Percentiles rank a stretch among this genome's conserved stretches.
Conservation (phyloP, 2,329 filamentous ascomycete genomes). For the Chlorencoelia australis region DNA sequence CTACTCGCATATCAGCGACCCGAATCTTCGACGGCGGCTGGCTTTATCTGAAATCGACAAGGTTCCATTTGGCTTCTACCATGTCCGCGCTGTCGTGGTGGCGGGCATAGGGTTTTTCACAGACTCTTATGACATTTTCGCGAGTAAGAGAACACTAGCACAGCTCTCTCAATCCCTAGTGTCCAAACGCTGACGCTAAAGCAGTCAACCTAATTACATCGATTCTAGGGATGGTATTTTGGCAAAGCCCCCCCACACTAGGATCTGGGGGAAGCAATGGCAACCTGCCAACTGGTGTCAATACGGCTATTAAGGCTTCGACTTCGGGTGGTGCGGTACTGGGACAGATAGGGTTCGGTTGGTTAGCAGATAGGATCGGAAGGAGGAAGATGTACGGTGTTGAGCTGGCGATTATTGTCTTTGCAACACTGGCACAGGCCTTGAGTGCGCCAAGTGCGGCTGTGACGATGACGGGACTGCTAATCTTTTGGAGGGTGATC, state of each 20-base stretch:
- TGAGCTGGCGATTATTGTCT: constrained; percentile 62
- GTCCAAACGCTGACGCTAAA: too few relatives aligned
- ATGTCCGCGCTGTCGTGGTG: constrained; percentile 63
- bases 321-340: constrained; percentile 71
- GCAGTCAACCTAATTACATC: constrained; percentile 59
- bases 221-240: constrained; percentile 69
- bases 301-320: constrained; percentile 70
- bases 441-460: constrained; percentile 50
- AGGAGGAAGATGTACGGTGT: constrained; percentile 76
- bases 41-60: constrained; percentile 53
- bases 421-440: constrained; percentile 58
- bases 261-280: constrained; percentile 42
- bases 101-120: constrained; percentile 78
- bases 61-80: constrained; percentile 62
- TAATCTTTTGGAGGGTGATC: constrained; percentile 68
- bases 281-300: constrained; percentile 51
- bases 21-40: constrained; percentile 65
- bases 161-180: too few relatives aligned
- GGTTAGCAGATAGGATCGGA: constrained; percentile 65
- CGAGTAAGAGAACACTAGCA: constrained; percentile 32
- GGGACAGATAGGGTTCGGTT: constrained; percentile 69
- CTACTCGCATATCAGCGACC: constrained; percentile 52
- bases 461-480: constrained; percentile 46
- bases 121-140: constrained; percentile 74
- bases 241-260: constrained; percentile 37